phyloP scores from a whole-genome alignment of 2,329 filamentous ascomycete genomes.

The Botrytis porri region DNA sequence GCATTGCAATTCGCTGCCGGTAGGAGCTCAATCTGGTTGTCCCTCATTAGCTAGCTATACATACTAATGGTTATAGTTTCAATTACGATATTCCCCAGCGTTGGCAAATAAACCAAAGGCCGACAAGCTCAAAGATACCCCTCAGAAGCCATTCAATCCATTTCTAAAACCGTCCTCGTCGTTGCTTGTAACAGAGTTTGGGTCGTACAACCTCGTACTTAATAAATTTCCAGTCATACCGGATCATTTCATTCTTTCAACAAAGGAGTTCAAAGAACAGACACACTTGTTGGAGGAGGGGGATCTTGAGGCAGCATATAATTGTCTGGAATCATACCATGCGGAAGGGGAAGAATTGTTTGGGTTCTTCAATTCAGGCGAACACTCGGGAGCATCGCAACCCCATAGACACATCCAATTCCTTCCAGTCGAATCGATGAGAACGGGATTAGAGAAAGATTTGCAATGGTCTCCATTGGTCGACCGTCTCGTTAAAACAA shows the following conservation, averaged over 20 bases:
- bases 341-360: slow-evolving; percentile 44
- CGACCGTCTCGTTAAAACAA: slow-evolving; percentile 38
- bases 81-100: slow-evolving; percentile 67
- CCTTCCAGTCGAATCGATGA: slow-evolving; percentile 64
- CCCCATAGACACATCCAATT: slow-evolving; percentile 71
- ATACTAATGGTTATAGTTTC: slow-evolving; percentile 52
- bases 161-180: slow-evolving; percentile 59
- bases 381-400: slow-evolving; percentile 67
- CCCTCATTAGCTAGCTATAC: neutral
- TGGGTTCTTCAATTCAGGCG: slow-evolving; percentile 56
- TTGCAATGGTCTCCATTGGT: slow-evolving; percentile 52
- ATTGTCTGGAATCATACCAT: slow-evolving; percentile 53
- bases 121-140: slow-evolving; percentile 31
- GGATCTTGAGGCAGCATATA: slow-evolving; percentile 60
- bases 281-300: slow-evolving; percentile 57
- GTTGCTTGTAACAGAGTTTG: slow-evolving; percentile 54
- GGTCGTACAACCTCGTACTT: slow-evolving; percentile 61
- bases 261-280: slow-evolving; percentile 61
- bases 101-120: slow-evolving; percentile 64
- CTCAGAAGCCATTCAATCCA: slow-evolving; percentile 52
- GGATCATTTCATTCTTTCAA: slow-evolving; percentile 70
- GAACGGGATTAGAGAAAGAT: slow-evolving; percentile 42
- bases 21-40: slow-evolving; percentile 21
- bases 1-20: slow-evolving; percentile 31
- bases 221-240: slow-evolving; percentile 74